These are phyloP conservation scores for Circinella umbellata DNA, from an alignment of 371 early-diverging fungal species.

Conservation along the genomic window DNA sequence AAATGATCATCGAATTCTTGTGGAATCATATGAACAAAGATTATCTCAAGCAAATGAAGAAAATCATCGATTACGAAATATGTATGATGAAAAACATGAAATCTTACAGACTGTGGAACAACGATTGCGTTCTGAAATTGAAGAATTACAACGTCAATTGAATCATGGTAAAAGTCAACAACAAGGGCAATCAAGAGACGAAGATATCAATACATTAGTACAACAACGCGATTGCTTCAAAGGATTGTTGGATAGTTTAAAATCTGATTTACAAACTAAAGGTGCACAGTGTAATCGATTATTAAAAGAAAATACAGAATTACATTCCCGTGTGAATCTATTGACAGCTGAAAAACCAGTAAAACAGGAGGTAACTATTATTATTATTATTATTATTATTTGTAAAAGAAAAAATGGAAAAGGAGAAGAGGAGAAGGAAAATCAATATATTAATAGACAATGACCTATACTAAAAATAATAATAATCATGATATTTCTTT, in stretches of 20 bases:
- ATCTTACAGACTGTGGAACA: background rate
- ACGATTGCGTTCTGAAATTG: background rate
- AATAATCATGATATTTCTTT: too few relatives aligned
- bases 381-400: too few relatives aligned
- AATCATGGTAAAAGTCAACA: background rate
- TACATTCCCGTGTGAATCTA: background rate
- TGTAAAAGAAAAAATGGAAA: too few relatives aligned
- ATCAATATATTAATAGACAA: too few relatives aligned
- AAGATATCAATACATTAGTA: background rate
- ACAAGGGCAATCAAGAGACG: too few relatives aligned
- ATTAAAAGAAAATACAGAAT: background rate
- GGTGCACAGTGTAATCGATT: background rate
- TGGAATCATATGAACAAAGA: background rate
- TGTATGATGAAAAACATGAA: background rate
- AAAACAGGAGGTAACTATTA: too few relatives aligned
- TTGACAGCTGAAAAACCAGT: too few relatives aligned
- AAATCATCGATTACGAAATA: background rate
- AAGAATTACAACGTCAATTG: background rate
- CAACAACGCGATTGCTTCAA: background rate
- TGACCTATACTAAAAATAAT: too few relatives aligned
- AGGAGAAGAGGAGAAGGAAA: too few relatives aligned
- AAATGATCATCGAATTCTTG: background rate
- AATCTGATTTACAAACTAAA: background rate
- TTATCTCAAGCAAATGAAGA: background rate
- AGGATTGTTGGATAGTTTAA: background rate